phyloP scores from a whole-genome alignment of 1,284 basidiomycete genomes.

The Cryptococcus wingfieldii region DNA sequence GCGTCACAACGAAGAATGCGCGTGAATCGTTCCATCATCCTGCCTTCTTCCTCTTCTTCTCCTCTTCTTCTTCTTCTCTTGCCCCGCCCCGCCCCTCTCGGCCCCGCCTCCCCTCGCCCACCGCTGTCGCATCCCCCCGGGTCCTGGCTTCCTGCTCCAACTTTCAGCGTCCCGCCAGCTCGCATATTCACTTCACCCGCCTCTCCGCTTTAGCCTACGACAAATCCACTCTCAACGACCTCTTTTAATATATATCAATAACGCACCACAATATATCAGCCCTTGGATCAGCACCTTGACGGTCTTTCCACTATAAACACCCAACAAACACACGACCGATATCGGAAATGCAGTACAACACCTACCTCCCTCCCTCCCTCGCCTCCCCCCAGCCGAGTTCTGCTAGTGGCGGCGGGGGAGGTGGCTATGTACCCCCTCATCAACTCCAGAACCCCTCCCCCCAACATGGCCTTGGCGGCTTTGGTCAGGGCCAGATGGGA shows the following conservation, averaged over 20 bases:
- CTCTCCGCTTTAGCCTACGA: neutral
- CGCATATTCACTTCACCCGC: neutral
- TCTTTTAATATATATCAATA: no score
- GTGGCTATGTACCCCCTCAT: neutral
- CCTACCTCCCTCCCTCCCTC: constrained; percentile 20
- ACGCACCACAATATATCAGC: no score
- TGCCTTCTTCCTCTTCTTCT: constrained; percentile 3
- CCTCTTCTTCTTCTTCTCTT: neutral
- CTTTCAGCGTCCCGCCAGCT: neutral
- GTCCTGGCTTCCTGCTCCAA: neutral
- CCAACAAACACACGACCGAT: neutral
- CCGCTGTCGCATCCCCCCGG: neutral
- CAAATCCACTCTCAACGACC: neutral
- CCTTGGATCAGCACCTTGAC: neutral
- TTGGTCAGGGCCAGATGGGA: no score
- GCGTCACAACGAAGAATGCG: neutral
- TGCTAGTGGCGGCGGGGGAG: neutral
- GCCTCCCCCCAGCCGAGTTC: neutral
- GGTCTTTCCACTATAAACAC: neutral
- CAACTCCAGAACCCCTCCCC: neutral
- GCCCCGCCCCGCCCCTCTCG: neutral
- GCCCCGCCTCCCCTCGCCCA: neutral
- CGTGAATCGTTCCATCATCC: neutral
- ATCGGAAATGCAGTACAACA: constrained; percentile 11
- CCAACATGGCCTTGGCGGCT: neutral